Evolutionary conservation across 345 rosid species (phyloP), one percentile per base, ranked within the genome.

Genomic region (Pistacia vera): DNA sequence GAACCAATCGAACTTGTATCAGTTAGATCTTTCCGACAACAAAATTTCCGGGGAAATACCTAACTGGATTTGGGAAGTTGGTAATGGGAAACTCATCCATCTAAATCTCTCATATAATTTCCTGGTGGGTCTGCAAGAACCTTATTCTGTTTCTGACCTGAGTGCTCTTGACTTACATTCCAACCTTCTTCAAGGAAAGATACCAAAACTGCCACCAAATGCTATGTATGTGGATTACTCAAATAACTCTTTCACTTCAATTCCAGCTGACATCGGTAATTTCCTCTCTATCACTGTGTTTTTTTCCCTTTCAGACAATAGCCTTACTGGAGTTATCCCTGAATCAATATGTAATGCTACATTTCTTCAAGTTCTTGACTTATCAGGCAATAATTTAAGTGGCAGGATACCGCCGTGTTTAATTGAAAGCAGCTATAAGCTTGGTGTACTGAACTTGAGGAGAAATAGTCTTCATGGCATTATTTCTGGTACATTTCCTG

Each of bases 21-120:
- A 0, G 33, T 68, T 90, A 16, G 92, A 90, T 74, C 89, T 90
- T 71, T 88, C 92, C 2, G 7, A 7, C 49, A 90, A 90, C 79
- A 11, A 38, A 0, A 88, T 88, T 41, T 13, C 0, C 20, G 90
- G 89, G 11, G 2, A 2, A 25, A 58, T 90, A 30, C 93, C 90
- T 0, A 5, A 18, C 0, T 90, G 91, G 93, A 78, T 90, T 60
- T 81, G 86, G 83, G 0, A 5, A 56, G 17, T 75, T 14, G 30
- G 57, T 33, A 12, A 0, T 6, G 28, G 55, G 11, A 12, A 0
- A 6, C 81, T 81, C 36, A 0, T 0, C 0, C 0, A 12, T 67
- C 59, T 78, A 17, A 72, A 68, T 62, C 77, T 71, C 54, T 81
- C 83, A 7, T 44, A 5, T 2, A 77, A 81, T 58, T 48, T 59